Evolutionary conservation across 495 filamentous ascomycete genomes (phyloP), one percentile per base, ranked within the genome.

Genomic region (Aspergillus saccharolyticus): DNA sequence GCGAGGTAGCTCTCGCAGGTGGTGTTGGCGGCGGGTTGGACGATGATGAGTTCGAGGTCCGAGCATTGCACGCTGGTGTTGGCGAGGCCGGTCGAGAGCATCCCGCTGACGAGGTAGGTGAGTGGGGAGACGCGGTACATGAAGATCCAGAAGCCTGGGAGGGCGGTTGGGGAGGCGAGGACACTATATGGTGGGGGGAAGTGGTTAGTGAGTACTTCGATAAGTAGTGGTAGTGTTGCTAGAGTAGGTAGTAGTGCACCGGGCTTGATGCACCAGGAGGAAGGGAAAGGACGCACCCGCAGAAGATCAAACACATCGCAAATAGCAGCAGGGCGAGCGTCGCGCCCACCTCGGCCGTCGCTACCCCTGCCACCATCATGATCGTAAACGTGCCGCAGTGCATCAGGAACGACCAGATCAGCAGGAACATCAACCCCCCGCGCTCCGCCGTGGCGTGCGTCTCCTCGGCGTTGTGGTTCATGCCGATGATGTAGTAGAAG

Each of bases 141-240:
- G 75, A 88, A 89, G 57, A 84, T 85, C 85, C 86, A 89, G 76
- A 89, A 89, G 9, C 78, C 70, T 3, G 85, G 85, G 15, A 87
- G 72, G 7, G 71, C 74, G 14, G 69, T 59, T 0, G 85, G 82
- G 21, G 60, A 74, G 45, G 81, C 80, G 60, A 90, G 79, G 51
- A 89, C 84, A 74, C 46, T 49, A 24, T 25, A 3, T 8, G 1
- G 2, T 17, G 44, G 25, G 25, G 25, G 9, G 25, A 9, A 9
- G 25, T n/a, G 25, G 25, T 28, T 9, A 28, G 25, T 28, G 4
- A 9, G 25, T n/a, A n/a, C n/a, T n/a, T n/a, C n/a, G n/a, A n/a
- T n/a, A n/a, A n/a, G n/a, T n/a, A n/a, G n/a, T n/a, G n/a, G n/a
- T n/a, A n/a, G n/a, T n/a, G n/a, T n/a, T n/a, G n/a, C n/a, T n/a